These are phyloP conservation scores for Magnolia kwangsiensis DNA, from an alignment of 164 flowering plant genomes.

Conservation along the genomic window DNA sequence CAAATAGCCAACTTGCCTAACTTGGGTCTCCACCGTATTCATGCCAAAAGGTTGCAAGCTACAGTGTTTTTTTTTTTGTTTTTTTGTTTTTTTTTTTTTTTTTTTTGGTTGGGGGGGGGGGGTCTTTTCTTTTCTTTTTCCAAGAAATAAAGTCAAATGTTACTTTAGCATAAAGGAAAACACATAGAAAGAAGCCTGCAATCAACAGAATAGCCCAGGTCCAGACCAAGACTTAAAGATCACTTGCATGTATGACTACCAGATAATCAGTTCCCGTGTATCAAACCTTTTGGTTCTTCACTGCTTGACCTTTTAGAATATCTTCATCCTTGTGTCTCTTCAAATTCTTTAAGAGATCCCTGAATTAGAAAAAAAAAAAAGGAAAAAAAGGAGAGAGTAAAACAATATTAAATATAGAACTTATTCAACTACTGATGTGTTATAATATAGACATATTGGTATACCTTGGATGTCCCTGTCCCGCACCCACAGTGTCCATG, in stretches of 20 bases:
- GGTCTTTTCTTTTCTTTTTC: too few species aligned
- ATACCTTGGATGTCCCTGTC: neutral
- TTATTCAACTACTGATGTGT: neutral
- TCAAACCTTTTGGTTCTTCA: constrained; percentile 82
- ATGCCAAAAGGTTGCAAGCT: too few species aligned
- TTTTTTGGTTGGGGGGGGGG: too few species aligned
- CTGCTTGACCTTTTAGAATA: constrained; percentile 81
- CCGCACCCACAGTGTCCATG: too few species aligned
- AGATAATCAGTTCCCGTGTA: constrained; percentile 2
- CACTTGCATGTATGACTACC: neutral
- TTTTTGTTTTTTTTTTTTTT: too few species aligned
- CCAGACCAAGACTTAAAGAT: neutral
- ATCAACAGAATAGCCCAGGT: neutral
- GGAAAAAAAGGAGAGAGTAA: neutral
- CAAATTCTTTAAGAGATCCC: constrained; percentile 61
- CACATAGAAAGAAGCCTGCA: neutral
- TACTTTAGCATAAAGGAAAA: neutral
- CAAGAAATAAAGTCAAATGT: too few species aligned
- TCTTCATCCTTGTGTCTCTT: constrained; percentile 79
- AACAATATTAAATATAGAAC: neutral
- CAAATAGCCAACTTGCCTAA: too few species aligned
- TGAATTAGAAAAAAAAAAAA: constrained; percentile 12
- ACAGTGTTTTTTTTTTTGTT: too few species aligned
- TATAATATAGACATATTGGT: neutral
- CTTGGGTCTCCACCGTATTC: too few species aligned